phyloP scores from a whole-genome alignment of 306 rosid species.

The Spatholobus suberectus region DNA sequence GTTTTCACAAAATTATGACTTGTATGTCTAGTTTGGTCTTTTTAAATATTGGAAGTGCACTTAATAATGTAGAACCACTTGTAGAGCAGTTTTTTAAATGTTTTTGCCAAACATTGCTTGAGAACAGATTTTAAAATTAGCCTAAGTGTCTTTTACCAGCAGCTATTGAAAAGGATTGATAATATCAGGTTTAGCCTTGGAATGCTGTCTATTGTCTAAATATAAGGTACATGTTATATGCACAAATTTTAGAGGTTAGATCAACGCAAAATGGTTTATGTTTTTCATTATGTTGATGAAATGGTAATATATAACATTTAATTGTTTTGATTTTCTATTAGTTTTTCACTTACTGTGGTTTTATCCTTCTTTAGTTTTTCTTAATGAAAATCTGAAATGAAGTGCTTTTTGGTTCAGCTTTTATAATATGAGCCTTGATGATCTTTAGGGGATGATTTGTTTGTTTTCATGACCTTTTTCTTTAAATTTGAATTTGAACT shows the following conservation, averaged over 20 bases:
- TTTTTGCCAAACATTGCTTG: slow-evolving; percentile 1
- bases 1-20: not conserved
- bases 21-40: not conserved
- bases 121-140: slow-evolving; percentile 15
- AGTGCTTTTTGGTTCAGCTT: slow-evolving; percentile 21
- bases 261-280: slow-evolving; percentile 2
- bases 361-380: slow-evolving; percentile 22
- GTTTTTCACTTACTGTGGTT: not conserved
- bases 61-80: slow-evolving; percentile 19
- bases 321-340: not conserved
- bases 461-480: slow-evolving; percentile 8
- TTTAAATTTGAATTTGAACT: slow-evolving; percentile 26
- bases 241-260: not conserved
- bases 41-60: not conserved
- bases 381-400: slow-evolving; percentile 16
- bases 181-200: not conserved
- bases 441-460: slow-evolving; percentile 20
- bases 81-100: not conserved
- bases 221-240: not conserved
- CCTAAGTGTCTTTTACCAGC: not conserved
- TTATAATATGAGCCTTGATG: slow-evolving; percentile 16
- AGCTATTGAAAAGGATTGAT: not conserved
- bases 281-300: slow-evolving; percentile 18
- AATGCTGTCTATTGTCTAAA: slow-evolving; percentile 6
- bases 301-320: not conserved